Evolutionary conservation across 371 early-diverging fungal genomes (phyloP).

Genomic region (Mortierella sp.): DNA sequence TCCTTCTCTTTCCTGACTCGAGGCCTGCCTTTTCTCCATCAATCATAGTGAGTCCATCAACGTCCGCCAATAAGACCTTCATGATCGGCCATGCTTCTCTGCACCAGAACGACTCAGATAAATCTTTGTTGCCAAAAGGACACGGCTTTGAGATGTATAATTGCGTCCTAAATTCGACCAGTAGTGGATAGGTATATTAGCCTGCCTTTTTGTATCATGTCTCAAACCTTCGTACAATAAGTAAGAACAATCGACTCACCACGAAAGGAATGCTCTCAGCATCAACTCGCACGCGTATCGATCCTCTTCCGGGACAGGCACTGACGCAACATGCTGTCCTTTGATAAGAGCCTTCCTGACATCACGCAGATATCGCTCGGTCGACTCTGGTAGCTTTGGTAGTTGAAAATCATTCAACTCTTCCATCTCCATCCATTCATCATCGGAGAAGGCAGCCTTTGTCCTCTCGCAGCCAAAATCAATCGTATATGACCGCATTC

Average conservation of each 20-base stretch:
- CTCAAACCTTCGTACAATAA: constrained; percentile 15
- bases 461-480: constrained; percentile 44
- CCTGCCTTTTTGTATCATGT: neutral
- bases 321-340: constrained; percentile 31
- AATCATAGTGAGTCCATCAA: constrained; percentile 41
- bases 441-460: constrained; percentile 25
- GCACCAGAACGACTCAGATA: constrained; percentile 41
- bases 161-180: constrained; percentile 10
- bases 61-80: constrained; percentile 33
- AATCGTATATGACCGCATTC: constrained; percentile 42
- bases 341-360: constrained; percentile 31
- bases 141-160: constrained; percentile 31
- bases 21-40: constrained; percentile 38
- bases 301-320: constrained; percentile 30
- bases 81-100: constrained; percentile 41
- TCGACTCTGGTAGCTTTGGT: constrained; percentile 30
- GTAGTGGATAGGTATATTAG: constrained; percentile 11
- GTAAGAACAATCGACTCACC: constrained; percentile 26
- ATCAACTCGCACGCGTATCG: constrained; percentile 34
- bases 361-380: constrained; percentile 24
- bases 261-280: constrained; percentile 29
- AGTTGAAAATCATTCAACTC: constrained; percentile 29
- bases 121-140: constrained; percentile 37
- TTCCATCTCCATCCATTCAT: constrained; percentile 41
- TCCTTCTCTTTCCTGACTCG: constrained; percentile 33